These are phyloP conservation scores for Phytophthora multivora DNA, from an alignment of 352 stramenopile species.

Conservation along the genomic window DNA sequence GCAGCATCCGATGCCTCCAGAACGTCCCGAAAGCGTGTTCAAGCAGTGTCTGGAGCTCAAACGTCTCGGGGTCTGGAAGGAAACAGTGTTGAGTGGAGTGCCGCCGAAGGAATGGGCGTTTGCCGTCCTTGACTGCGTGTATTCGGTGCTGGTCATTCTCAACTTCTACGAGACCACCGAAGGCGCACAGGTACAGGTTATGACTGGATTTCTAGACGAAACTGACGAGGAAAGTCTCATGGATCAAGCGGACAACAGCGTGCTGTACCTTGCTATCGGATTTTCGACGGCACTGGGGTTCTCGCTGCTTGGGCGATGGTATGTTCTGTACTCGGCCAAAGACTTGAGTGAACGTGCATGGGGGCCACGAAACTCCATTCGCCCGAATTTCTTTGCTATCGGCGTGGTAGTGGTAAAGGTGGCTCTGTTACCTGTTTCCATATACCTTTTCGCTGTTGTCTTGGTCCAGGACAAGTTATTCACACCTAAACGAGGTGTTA, in stretches of 20 bases:
- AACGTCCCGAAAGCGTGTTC: slow-evolving; percentile 16
- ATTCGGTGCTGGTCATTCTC: slow-evolving; percentile 26
- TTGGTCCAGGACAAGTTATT: slow-evolving; percentile 23
- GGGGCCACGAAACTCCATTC: neutral
- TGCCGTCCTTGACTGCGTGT: slow-evolving; percentile 18
- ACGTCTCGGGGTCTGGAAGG: slow-evolving; percentile 20
- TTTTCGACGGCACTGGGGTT: slow-evolving; percentile 23
- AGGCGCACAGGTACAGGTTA: slow-evolving; percentile 10
- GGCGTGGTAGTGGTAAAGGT: slow-evolving; percentile 17
- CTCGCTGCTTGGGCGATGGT: slow-evolving; percentile 30
- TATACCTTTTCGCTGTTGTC: slow-evolving; percentile 28
- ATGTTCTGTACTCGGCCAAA: slow-evolving; percentile 31
- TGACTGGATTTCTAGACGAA: neutral
- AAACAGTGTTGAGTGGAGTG: slow-evolving; percentile 15
- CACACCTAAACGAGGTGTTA: slow-evolving; percentile 26
- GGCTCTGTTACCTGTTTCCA: slow-evolving; percentile 16
- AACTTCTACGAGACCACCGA: slow-evolving; percentile 32
- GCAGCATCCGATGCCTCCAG: slow-evolving; percentile 1
- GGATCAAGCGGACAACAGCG: slow-evolving; percentile 17
- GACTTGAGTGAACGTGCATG: neutral
- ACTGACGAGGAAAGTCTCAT: slow-evolving; percentile 8
- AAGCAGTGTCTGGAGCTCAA: slow-evolving; percentile 30
- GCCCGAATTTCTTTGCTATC: slow-evolving; percentile 21
- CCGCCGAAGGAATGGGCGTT: slow-evolving; percentile 23
- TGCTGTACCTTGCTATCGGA: slow-evolving; percentile 20